A percentile compares a stretch with the other conserved stretches of the same genome.
These are phyloP conservation scores for Periconia macrospinosa DNA, from an alignment of 2,329 filamentous ascomycete genomes.

Conservation along the genomic window DNA sequence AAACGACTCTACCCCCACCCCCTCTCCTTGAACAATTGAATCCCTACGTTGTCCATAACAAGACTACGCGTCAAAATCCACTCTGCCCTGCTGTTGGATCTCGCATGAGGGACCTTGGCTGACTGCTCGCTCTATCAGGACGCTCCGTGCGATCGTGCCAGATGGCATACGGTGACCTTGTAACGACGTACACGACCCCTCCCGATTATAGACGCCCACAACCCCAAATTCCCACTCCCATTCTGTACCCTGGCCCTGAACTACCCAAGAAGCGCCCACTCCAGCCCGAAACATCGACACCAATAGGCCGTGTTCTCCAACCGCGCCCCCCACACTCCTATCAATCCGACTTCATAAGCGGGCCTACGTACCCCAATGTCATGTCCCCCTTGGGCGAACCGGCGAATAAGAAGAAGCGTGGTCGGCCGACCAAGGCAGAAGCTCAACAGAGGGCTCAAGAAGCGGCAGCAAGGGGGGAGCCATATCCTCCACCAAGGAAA, in stretches of 20 bases:
- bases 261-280: conserved; percentile 40
- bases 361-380: conserved; percentile 30
- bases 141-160: conserved; percentile 42
- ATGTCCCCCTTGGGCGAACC: conserved; percentile 37
- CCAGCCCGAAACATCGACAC: conserved; percentile 32
- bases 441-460: conserved; percentile 48
- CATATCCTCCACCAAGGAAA: conserved; percentile 42
- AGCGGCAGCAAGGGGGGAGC: conserved; percentile 43
- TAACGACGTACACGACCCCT: conserved; percentile 20
- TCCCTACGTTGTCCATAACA: too few species aligned
- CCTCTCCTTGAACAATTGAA: neutral
- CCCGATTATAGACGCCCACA: conserved; percentile 34
- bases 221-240: conserved; percentile 32
- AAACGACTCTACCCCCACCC: neutral
- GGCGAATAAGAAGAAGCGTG: conserved; percentile 50
- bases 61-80: neutral
- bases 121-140: conserved; percentile 19
- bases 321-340: conserved; percentile 47
- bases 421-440: conserved; percentile 52
- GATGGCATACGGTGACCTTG: conserved; percentile 36
- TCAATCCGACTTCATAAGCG: conserved; percentile 31
- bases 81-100: neutral
- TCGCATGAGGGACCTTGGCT: conserved; percentile 3
- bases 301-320: conserved; percentile 48
- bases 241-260: conserved; percentile 36